A percentile compares a stretch with the other conserved stretches of the same genome.
phyloP scores from a whole-genome alignment of 352 stramenopile species.

The Blastocystis sp. region DNA sequence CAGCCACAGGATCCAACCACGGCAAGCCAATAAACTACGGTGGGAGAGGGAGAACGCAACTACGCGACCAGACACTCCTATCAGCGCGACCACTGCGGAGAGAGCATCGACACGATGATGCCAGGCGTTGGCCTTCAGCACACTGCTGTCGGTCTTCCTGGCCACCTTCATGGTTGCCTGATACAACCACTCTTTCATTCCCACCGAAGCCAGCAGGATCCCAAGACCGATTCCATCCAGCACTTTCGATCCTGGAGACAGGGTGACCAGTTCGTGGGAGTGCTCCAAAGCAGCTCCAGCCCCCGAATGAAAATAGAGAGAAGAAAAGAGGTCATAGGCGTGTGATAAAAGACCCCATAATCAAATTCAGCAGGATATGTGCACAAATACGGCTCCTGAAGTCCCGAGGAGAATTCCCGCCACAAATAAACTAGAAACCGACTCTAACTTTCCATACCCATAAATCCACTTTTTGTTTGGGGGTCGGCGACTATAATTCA shows the following conservation, averaged over 20 bases:
- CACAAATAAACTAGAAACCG: slow-evolving; percentile 36
- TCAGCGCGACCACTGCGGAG: slow-evolving; percentile 11
- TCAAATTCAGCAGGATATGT: slow-evolving; percentile 3
- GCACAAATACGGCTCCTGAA: slow-evolving; percentile 13
- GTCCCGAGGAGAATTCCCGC: slow-evolving; percentile 32
- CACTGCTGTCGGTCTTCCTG: slow-evolving; percentile 37
- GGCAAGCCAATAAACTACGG: slow-evolving; percentile 49
- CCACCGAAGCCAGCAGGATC: slow-evolving; percentile 9
- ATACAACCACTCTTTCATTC: slow-evolving; percentile 53
- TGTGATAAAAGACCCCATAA: neutral
- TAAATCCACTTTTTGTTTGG: slow-evolving; percentile 59
- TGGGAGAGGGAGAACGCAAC: neutral
- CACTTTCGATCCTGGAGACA: neutral
- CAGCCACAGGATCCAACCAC: slow-evolving; percentile 45
- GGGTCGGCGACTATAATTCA: slow-evolving; percentile 37
- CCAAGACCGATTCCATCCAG: slow-evolving; percentile 17
- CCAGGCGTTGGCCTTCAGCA: slow-evolving; percentile 58
- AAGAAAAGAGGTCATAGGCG: slow-evolving; percentile 22
- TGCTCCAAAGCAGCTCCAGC: neutral
- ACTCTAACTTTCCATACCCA: slow-evolving; percentile 55
- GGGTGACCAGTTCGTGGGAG: neutral
- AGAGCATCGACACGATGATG: slow-evolving; percentile 58
- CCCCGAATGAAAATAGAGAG: slow-evolving; percentile 30
- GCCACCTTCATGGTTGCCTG: slow-evolving; percentile 42
- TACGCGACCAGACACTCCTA: slow-evolving; percentile 42